Evolutionary conservation across 257 asterid genomes (phyloP).

Genomic region (Linaria vulgaris): DNA sequence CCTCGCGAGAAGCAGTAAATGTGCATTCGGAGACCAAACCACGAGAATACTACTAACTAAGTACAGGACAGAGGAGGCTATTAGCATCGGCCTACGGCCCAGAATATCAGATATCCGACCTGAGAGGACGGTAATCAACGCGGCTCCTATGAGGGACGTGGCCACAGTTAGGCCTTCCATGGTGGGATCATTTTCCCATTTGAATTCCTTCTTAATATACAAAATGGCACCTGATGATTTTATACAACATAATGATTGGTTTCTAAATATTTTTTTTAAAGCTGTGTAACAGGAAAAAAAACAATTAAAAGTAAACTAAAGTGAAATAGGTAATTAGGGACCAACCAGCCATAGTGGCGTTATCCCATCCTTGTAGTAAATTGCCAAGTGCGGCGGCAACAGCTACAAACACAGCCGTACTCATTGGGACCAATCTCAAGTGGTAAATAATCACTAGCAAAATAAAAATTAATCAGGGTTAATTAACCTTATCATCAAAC

Average conservation of each 20-base stretch:
- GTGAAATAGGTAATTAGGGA: no score
- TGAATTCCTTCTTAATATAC: conserved; percentile 54
- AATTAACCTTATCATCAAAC: no score
- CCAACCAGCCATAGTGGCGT: conserved; percentile 70
- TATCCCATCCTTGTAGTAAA: conserved; percentile 76
- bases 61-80: conserved; percentile 50
- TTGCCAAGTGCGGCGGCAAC: conserved; percentile 63
- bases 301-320: no score
- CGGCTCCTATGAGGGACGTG: conserved; percentile 64
- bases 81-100: conserved; percentile 65
- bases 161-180: conserved; percentile 67
- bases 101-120: conserved; percentile 53
- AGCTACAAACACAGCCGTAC: conserved; percentile 54
- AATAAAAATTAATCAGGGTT: no score
- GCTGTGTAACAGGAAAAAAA: no score
- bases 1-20: conserved; percentile 55
- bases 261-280: no score
- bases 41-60: conserved; percentile 50
- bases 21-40: conserved; percentile 71
- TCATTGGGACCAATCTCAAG: conserved; percentile 46
- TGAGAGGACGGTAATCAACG: conserved; percentile 49
- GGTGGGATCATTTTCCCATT: conserved; percentile 51
- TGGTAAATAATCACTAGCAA: no score
- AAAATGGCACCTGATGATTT: conserved; percentile 44
- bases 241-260: no score